Evolutionary conservation across 495 filamentous ascomycete species (phyloP).

Genomic region (Aspergillus steynii): DNA sequence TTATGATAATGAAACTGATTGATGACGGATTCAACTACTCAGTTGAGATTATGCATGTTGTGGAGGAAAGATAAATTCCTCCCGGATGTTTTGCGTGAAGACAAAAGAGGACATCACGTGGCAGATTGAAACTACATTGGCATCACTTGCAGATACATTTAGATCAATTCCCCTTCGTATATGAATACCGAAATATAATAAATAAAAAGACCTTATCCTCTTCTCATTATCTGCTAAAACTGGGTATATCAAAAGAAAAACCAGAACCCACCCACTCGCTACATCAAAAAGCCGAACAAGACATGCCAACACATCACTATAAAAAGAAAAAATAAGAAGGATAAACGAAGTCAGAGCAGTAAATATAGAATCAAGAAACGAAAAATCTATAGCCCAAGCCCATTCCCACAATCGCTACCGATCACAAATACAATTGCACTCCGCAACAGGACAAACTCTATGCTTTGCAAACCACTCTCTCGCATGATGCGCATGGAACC

Average conservation of each 20-base stretch:
- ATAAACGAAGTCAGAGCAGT: neutral
- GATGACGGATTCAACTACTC: no score
- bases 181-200: neutral
- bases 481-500: slow-evolving; percentile 85
- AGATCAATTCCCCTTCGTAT: no score
- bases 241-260: slow-evolving; percentile 19
- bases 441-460: slow-evolving; percentile 81
- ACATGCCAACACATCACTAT: neutral
- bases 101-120: no score
- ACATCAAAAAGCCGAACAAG: neutral
- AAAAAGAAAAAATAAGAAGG: slow-evolving; percentile 1
- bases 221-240: slow-evolving; percentile 2
- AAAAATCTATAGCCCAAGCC: neutral
- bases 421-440: slow-evolving; percentile 82
- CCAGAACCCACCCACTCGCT: slow-evolving; percentile 1
- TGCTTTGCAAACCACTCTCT: slow-evolving; percentile 82
- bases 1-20: no score
- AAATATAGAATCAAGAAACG: neutral
- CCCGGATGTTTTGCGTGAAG: no score
- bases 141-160: no score
- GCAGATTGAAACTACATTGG: no score
- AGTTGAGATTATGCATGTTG: no score
- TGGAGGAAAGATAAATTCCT: no score
- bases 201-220: neutral
- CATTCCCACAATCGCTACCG: slow-evolving; percentile 22